Percentiles rank a stretch among this genome's conserved stretches.
Evolutionary conservation across 129 eudicot genomes (phyloP).

Genomic region (Lactuca sativa): DNA sequence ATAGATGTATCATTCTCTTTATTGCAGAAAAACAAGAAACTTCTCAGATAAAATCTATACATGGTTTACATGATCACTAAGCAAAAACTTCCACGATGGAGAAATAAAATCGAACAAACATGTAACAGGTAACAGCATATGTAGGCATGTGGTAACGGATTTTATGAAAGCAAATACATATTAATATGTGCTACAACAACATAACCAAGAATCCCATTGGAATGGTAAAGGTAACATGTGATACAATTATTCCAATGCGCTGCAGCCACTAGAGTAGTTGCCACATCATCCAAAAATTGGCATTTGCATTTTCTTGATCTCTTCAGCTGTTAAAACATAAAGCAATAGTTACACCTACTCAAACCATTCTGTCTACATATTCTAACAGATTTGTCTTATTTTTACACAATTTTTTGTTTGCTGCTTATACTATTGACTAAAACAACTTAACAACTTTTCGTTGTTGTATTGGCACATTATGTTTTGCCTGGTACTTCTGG

Average conservation of each 20-base stretch:
- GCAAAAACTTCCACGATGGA: too few species aligned
- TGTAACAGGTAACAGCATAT: background rate
- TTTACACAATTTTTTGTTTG: background rate
- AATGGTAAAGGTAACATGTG: background rate
- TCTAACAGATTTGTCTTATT: background rate
- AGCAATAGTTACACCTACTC: background rate
- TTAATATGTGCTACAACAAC: background rate
- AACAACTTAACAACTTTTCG: background rate
- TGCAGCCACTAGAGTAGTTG: background rate
- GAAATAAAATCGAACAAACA: too few species aligned
- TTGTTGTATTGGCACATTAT: background rate
- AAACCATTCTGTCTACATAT: conserved; percentile 1
- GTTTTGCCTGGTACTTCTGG: background rate
- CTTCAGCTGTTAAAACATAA: conserved; percentile 11
- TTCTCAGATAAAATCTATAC: too few species aligned
- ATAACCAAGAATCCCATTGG: background rate
- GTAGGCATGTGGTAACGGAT: background rate
- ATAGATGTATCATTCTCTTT: too few species aligned
- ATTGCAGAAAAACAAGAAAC: too few species aligned
- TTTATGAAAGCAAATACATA: background rate
- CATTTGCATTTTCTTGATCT: background rate
- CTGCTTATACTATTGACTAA: background rate
- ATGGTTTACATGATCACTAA: too few species aligned
- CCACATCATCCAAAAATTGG: background rate
- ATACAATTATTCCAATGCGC: background rate